Evolutionary conservation across 257 asterid genomes (phyloP).

Genomic region (Solanum pennellii): DNA sequence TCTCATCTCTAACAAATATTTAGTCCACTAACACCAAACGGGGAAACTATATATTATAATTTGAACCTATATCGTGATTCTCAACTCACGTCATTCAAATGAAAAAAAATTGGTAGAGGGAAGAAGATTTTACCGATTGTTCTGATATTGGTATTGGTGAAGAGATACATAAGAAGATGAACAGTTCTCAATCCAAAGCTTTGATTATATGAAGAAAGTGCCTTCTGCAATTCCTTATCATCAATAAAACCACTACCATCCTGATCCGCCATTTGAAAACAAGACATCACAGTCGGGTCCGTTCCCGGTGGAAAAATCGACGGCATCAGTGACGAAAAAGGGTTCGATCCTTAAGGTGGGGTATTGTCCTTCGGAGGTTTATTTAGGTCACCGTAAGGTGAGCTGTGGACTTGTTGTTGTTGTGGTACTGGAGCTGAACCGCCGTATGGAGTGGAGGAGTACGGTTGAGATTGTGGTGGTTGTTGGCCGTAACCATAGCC

Average conservation of each 20-base stretch:
- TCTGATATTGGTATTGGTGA: slow-evolving; percentile 66
- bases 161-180: slow-evolving; percentile 78
- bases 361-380: too few species aligned
- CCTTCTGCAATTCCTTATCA: slow-evolving; percentile 82
- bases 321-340: slow-evolving; percentile 57
- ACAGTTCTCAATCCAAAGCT: slow-evolving; percentile 83
- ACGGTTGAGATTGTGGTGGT: slow-evolving; percentile 2
- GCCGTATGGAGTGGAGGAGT: slow-evolving; percentile 18
- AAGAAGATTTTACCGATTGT: slow-evolving; percentile 50
- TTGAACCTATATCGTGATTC: too few species aligned
- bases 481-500: slow-evolving; percentile 13
- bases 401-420: neutral
- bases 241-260: slow-evolving; percentile 95
- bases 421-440: slow-evolving; percentile 3
- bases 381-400: neutral
- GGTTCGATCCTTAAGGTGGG: slow-evolving; percentile 9
- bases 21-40: too few species aligned
- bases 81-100: too few species aligned
- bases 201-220: slow-evolving; percentile 63
- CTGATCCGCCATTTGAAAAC: slow-evolving; percentile 77
- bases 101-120: too few species aligned
- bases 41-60: too few species aligned
- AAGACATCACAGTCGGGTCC: slow-evolving; percentile 65
- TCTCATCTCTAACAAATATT: too few species aligned
- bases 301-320: slow-evolving; percentile 90